Evolutionary conservation across 176 grass and related monocot genomes (phyloP).

Genomic region (Bothriochloa decipiens): DNA sequence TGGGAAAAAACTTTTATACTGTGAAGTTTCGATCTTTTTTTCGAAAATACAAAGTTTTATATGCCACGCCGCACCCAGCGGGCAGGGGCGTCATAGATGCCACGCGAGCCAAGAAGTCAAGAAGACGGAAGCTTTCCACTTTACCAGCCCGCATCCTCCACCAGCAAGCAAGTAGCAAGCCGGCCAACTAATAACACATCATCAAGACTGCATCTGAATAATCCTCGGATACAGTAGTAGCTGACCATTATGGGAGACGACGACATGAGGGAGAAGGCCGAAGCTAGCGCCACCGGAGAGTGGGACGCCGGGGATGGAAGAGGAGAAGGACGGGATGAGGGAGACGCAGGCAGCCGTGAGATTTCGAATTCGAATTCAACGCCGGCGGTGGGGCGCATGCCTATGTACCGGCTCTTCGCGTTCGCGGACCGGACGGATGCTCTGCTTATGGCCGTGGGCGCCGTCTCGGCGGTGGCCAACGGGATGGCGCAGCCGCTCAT

Average conservation of each 20-base stretch:
- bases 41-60: neutral
- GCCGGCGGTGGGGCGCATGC: conserved; percentile 34
- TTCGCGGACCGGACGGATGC: conserved; percentile 62
- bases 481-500: conserved; percentile 74
- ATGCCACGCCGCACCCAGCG: neutral
- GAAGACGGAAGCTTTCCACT: neutral
- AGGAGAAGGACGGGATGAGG: neutral
- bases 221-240: neutral
- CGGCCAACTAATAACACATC: neutral
- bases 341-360: neutral
- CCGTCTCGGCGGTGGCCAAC: conserved; percentile 47
- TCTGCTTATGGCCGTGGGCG: conserved; percentile 64
- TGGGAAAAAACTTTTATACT: too few relatives aligned
- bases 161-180: neutral
- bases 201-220: neutral
- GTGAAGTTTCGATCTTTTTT: too few relatives aligned
- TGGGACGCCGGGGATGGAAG: neutral
- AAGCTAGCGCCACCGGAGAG: neutral
- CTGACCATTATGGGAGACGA: neutral
- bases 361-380: neutral
- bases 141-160: neutral
- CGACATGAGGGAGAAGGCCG: neutral
- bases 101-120: neutral
- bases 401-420: conserved; percentile 56
- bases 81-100: neutral